These are phyloP conservation scores for Panellus pusillus DNA, from an alignment of 768 basidiomycete genomes.

Conservation along the genomic window DNA sequence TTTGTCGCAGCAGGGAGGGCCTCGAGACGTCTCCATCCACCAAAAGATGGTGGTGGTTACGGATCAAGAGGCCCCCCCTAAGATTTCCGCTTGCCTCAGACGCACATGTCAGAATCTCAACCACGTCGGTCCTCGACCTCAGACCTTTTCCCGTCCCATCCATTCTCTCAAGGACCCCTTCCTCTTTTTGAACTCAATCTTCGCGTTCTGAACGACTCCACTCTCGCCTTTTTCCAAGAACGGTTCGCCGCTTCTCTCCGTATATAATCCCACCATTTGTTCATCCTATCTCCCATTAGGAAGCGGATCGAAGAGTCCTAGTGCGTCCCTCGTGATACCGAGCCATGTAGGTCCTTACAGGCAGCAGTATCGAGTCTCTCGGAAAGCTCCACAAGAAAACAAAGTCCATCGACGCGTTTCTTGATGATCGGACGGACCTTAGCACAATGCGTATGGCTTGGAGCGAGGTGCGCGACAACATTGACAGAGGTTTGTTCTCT, in stretches of 20 bases:
- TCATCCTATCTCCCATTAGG: constrained; percentile 39
- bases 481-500: constrained; percentile 66
- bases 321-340: constrained; percentile 42
- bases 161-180: constrained; percentile 52
- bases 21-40: too few relatives aligned
- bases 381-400: constrained; percentile 70
- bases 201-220: constrained; percentile 68
- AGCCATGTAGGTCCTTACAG: background rate
- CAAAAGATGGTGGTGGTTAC: too few relatives aligned
- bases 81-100: background rate
- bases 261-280: constrained; percentile 20
- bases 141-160: constrained; percentile 32
- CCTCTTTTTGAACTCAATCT: constrained; percentile 75
- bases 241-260: constrained; percentile 48
- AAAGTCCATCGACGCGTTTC: constrained; percentile 63
- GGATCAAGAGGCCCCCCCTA: too few relatives aligned
- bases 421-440: constrained; percentile 72
- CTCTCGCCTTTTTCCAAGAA: constrained; percentile 84
- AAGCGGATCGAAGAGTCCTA: constrained; percentile 84
- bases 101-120: background rate
- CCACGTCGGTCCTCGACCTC: background rate
- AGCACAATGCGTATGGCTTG: constrained; percentile 72
- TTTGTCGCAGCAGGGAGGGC: too few relatives aligned
- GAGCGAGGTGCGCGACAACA: constrained; percentile 81
- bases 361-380: constrained; percentile 68